Base-by-base conservation (phyloP, 805 yeast genomes). In the Geotrichum ghanense region DNA sequence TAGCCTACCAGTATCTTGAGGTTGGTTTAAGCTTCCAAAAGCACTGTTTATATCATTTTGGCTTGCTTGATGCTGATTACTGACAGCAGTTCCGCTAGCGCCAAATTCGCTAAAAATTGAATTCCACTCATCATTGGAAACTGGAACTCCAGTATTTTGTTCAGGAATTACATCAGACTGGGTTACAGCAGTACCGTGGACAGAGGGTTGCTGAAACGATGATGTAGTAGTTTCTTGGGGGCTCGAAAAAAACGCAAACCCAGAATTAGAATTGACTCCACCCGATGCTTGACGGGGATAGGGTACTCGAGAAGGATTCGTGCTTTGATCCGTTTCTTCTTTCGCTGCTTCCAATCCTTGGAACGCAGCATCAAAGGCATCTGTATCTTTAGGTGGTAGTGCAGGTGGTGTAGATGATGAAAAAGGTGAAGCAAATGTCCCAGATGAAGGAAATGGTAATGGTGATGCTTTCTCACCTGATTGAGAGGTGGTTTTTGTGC, bases 51-150 rank as follows among this genome's bases (percentile, higher is more conserved):
- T 37, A 20, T 56, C 51, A 5, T 45, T 39, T 10, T 44, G 27
- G 10, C 53, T 31, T 3, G 53, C 50, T 42, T 21, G 48, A 25
- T n/a, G 47, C 50, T 14, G 48, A 44, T 22, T 44, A 43, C 10
- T 16, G 47, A n/a, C 17, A 48, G 35, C 12, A 53, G 23, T 22
- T 24, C 56, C 52, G 45, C n/a, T 31, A 63, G 65, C 53, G 16
- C 90, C 89, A 60, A 85, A 83, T 0, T 94, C 95, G 2, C 94
- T 90, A 67, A 88, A 88, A 22, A 88, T 73, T 65, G 86, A 89
- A 58, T 88, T 95, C 97, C 97, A 88, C 62, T 88, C 97, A 57
- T 86, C 95, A 45, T 71, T 74, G 24, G 50, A 10, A 23, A 50
- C 23, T 41, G 50, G 51, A 14, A 56, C 48, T 3, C 50, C 47